These are phyloP conservation scores for Thraustochytrium sp. DNA, from an alignment of 352 stramenopile species.

Conservation along the genomic window DNA sequence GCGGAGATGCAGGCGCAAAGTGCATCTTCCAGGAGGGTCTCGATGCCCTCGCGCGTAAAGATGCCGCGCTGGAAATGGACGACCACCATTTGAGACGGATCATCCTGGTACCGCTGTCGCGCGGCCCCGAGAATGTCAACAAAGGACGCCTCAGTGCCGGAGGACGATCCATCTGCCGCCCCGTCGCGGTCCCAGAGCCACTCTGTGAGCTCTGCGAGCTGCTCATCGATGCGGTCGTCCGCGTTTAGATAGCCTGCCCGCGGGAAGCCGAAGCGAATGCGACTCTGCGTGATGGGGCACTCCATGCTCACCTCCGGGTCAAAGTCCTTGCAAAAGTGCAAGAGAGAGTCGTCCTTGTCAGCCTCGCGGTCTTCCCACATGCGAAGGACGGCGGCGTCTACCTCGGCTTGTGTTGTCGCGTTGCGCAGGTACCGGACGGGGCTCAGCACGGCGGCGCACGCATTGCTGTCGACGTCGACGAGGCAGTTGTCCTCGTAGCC, in stretches of 20 bases:
- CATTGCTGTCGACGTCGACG: background rate
- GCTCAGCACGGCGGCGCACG: background rate
- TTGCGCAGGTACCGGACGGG: background rate
- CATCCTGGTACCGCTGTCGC: no score
- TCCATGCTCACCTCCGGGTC: background rate
- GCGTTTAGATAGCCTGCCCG: background rate
- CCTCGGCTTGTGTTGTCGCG: background rate
- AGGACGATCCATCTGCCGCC: no score
- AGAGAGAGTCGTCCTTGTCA: background rate
- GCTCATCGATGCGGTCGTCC: background rate
- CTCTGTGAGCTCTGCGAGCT: background rate
- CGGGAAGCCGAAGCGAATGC: background rate
- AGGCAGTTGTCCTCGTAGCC: background rate
- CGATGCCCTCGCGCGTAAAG: background rate
- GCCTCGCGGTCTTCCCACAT: background rate
- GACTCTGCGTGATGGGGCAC: background rate
- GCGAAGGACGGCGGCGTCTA: background rate
- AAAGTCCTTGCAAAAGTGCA: background rate
- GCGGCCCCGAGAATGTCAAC: no score
- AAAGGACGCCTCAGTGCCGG: no score
- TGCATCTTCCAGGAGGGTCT: background rate
- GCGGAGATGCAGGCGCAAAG: background rate
- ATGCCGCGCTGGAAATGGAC: background rate
- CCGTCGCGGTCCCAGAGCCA: background rate
- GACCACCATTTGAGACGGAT: background rate